Conservation (phyloP, 2,329 filamentous ascomycete genomes). For the Cadophora sp. region DNA sequence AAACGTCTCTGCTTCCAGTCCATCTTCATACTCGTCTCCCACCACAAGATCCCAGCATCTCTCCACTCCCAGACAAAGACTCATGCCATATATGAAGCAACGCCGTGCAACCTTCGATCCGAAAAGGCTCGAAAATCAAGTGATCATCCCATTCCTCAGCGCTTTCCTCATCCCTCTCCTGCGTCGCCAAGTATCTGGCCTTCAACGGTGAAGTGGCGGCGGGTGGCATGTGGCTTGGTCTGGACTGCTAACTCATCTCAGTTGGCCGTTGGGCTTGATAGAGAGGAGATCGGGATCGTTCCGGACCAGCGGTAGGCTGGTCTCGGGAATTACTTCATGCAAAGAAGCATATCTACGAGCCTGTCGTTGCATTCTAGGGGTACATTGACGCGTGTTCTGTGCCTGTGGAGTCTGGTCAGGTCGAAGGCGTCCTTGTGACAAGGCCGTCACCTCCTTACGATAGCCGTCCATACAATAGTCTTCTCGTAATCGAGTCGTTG, state of each 20-base stretch:
- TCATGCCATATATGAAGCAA: not conserved
- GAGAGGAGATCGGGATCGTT: not conserved
- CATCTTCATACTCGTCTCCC: no score
- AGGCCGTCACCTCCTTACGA: not conserved
- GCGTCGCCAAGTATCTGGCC: not conserved
- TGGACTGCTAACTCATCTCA: not conserved
- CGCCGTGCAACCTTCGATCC: constrained; percentile 1
- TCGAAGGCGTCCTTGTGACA: not conserved
- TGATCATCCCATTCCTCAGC: not conserved
- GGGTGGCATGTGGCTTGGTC: not conserved
- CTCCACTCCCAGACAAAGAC: not conserved
- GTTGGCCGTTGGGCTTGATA: not conserved
- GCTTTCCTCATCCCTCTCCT: not conserved
- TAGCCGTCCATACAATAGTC: not conserved
- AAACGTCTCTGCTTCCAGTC: not conserved
- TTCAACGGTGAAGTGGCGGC: not conserved
- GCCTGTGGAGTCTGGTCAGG: not conserved
- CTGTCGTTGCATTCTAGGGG: not conserved
- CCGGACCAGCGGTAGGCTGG: not conserved
- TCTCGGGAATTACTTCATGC: constrained; percentile 7
- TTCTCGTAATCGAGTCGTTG: not conserved
- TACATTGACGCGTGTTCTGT: not conserved
- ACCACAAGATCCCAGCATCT: no score
- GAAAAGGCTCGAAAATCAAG: not conserved
- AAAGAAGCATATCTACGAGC: constrained; percentile 2